phyloP scores from a whole-genome alignment of 2,329 filamentous ascomycete genomes.

The Harringtonia aguacate region DNA sequence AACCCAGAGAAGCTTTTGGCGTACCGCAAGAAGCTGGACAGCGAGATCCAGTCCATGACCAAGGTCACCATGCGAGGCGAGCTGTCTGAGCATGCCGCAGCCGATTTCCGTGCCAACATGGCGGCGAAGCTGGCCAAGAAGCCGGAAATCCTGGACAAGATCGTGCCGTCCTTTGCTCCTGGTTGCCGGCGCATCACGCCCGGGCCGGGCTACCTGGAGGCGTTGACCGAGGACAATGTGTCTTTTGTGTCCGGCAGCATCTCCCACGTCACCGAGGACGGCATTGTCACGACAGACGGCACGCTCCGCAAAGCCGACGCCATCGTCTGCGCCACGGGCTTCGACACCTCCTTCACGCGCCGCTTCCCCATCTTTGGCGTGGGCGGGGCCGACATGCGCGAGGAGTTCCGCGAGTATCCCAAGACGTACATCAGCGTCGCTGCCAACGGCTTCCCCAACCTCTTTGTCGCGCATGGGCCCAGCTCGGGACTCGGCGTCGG shows the following conservation, averaged over 20 bases:
- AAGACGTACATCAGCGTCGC: slow-evolving; percentile 13
- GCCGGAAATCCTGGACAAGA: slow-evolving; percentile 27
- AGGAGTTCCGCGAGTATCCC: slow-evolving; percentile 16
- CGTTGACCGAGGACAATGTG: slow-evolving; percentile 33
- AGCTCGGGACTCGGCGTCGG: slow-evolving; percentile 8
- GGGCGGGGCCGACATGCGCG: slow-evolving; percentile 7
- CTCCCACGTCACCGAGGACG: slow-evolving; percentile 21
- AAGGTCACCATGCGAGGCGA: too few species aligned
- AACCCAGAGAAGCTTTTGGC: too few species aligned
- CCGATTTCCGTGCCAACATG: slow-evolving; percentile 31
- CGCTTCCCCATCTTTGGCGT: slow-evolving; percentile 18
- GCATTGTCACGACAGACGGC: slow-evolving; percentile 18
- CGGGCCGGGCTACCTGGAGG: slow-evolving; percentile 30
- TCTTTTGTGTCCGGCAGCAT: slow-evolving; percentile 28
- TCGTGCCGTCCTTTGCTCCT: slow-evolving; percentile 33
- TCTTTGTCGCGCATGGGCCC: slow-evolving; percentile 9
- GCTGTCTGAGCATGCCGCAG: too few species aligned
- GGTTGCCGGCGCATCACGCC: slow-evolving; percentile 32
- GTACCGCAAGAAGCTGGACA: too few species aligned
- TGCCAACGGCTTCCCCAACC: slow-evolving; percentile 12
- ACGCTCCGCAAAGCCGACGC: slow-evolving; percentile 17
- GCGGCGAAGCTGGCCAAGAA: slow-evolving; percentile 26
- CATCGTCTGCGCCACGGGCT: slow-evolving; percentile 27
- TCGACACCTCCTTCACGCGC: slow-evolving; percentile 19
- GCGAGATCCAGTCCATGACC: too few species aligned